Base-by-base conservation (phyloP, 495 filamentous ascomycete genomes). In the Aspergillus panamensis region DNA sequence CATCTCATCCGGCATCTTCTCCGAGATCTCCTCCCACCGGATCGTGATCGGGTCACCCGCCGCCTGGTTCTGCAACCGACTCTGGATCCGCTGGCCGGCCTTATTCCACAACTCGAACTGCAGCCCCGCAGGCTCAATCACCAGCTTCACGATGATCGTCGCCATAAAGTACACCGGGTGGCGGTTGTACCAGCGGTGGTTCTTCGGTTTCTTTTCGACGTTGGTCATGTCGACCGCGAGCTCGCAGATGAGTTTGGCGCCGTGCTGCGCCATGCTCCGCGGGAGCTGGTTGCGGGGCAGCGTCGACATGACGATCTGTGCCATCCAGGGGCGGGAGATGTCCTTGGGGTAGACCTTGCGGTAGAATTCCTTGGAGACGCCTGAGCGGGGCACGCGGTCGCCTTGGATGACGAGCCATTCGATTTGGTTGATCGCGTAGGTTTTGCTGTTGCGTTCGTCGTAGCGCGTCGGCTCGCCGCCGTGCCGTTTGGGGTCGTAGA, bases 351-450 rank as follows among this genome's bases (percentile, higher is more conserved):
- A 56, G 43, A 56, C 31, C 31, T 56, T 56, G 14, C 53, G 44
- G 12, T 32, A 32, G 32, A 56, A 56, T 2, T 45, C 16, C 19
- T 48, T 48, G 6, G 44, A 40, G 1, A 42, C 20, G n/a, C 53
- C 53, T 1, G 32, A 29, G 8, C 44, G 53, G 16, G 53, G 53
- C 43, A 56, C 29, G 14, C 33, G 44, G 32, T 49, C 45, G 7
- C 53, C 53, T 30, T 56, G 29, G 30, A 31, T 16, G 8, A 84
- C 76, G 48, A 84, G 66, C 82, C 82, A 85, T 48, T 82, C 74
- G 47, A 85, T 78, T 62, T 84, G 80, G 39, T 75, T 65, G 19
- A 75, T 60, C 2, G 75, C 82, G 54, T 74, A 84, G 33, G 63
- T 72, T 52, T 73, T 72, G 25, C 73, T 69, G 50, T 83, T 77